These are phyloP conservation scores for Aspergillus biplanus DNA, from an alignment of 495 filamentous ascomycete species.

Conservation along the genomic window DNA sequence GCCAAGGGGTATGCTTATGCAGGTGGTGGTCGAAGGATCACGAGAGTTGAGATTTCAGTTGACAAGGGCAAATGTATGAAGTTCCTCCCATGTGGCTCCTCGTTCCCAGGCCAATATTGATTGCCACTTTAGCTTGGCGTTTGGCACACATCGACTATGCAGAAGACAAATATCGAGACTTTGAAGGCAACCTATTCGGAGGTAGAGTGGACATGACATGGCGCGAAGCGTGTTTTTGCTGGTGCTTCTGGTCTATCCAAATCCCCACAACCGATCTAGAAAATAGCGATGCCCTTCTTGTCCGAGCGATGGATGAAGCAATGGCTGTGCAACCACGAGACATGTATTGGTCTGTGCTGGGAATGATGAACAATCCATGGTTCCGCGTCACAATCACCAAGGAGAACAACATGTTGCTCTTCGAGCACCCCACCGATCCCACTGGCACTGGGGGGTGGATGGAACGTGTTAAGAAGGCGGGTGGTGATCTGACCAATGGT, in stretches of 20 bases:
- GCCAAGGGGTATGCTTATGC: slow-evolving; percentile 86
- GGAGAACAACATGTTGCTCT: slow-evolving; percentile 67
- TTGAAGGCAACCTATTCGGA: slow-evolving; percentile 70
- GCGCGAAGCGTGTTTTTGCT: slow-evolving; percentile 85
- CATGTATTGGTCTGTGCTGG: slow-evolving; percentile 96
- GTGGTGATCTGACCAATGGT: slow-evolving; percentile 79
- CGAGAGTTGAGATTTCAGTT: slow-evolving; percentile 81
- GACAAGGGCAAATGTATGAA: slow-evolving; percentile 70
- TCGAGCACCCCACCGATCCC: slow-evolving; percentile 92
- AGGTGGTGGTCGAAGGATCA: slow-evolving; percentile 85
- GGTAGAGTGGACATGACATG: slow-evolving; percentile 81
- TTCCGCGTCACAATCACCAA: slow-evolving; percentile 79
- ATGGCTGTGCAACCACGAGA: slow-evolving; percentile 88
- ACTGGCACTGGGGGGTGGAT: slow-evolving; percentile 90
- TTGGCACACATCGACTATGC: slow-evolving; percentile 82
- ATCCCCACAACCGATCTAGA: slow-evolving; percentile 65
- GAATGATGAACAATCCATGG: slow-evolving; percentile 99
- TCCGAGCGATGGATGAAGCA: slow-evolving; percentile 90
- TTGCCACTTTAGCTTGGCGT: slow-evolving; percentile 61
- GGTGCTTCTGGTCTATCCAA: slow-evolving; percentile 91
- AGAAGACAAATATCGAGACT: slow-evolving; percentile 83
- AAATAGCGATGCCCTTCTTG: slow-evolving; percentile 71
- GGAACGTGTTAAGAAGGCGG: slow-evolving; percentile 88
- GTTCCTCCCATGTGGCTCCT: neutral
- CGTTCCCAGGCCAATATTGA: slow-evolving; percentile 21